Percentiles rank a stretch among this genome's conserved stretches.
phyloP scores from a whole-genome alignment of 257 asterid species.

The Scutellaria minor region DNA sequence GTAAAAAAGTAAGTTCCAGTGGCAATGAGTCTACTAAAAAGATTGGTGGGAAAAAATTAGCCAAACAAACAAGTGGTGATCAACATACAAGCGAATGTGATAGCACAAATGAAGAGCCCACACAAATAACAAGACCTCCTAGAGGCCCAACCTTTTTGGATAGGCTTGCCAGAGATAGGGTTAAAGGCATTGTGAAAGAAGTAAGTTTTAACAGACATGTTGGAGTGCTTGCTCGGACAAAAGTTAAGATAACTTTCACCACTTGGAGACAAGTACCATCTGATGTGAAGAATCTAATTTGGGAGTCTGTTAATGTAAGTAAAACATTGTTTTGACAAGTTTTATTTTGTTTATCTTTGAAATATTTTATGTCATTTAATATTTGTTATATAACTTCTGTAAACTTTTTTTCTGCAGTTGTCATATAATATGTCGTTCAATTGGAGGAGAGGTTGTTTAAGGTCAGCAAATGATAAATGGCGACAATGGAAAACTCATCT shows the following conservation, averaged over 20 bases:
- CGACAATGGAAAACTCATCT: constrained; percentile 8
- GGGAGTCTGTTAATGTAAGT: constrained; percentile 7
- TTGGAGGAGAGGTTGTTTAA: constrained; percentile 9
- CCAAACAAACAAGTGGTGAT: too few species aligned
- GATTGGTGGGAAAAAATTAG: too few species aligned
- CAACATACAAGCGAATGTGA: too few species aligned
- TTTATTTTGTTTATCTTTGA: not conserved
- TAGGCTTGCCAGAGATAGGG: not conserved
- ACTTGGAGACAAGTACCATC: constrained; percentile 10
- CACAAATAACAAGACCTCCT: not conserved
- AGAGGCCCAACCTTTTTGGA: constrained; percentile 7
- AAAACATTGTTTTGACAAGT: not conserved
- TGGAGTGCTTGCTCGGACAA: constrained; percentile 17
- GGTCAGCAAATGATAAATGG: constrained; percentile 27
- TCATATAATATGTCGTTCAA: not conserved
- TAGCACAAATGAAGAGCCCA: too few species aligned
- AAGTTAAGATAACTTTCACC: constrained; percentile 2
- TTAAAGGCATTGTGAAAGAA: not conserved
- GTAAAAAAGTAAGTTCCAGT: too few species aligned
- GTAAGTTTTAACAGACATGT: constrained; percentile 2
- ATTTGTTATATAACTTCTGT: not conserved
- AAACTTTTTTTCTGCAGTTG: not conserved
- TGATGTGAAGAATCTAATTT: not conserved
- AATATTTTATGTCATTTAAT: not conserved
- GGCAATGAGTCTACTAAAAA: too few species aligned